A percentile compares a stretch with the other conserved stretches of the same genome.
Evolutionary conservation across 1,139 yeast genomes (phyloP).

Genomic region (Pichia sp.): DNA sequence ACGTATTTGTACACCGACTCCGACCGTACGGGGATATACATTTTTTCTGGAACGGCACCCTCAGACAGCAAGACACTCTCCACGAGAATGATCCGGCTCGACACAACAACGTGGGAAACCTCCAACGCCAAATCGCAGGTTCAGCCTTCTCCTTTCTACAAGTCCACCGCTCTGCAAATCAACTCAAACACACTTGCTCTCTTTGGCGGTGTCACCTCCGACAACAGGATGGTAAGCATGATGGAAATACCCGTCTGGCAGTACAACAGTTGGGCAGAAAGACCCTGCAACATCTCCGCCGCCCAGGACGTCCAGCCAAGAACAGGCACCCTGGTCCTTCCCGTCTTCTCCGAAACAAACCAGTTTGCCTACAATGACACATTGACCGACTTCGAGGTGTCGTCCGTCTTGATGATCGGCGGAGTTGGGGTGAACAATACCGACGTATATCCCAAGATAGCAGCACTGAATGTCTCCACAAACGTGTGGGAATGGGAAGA

Average conservation of each 20-base stretch:
- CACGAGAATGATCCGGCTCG: slow-evolving; percentile 37
- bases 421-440: slow-evolving; percentile 28
- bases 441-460: slow-evolving; percentile 36
- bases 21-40: slow-evolving; percentile 36
- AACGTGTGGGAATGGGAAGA: slow-evolving; percentile 41
- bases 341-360: slow-evolving; percentile 33
- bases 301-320: slow-evolving; percentile 42
- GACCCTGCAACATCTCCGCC: slow-evolving; percentile 31
- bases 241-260: slow-evolving; percentile 60
- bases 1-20: slow-evolving; percentile 39
- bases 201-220: slow-evolving; percentile 50
- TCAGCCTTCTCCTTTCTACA: slow-evolving; percentile 48
- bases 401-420: slow-evolving; percentile 36
- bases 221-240: slow-evolving; percentile 56
- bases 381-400: slow-evolving; percentile 29
- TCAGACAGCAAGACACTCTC: slow-evolving; percentile 29
- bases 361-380: slow-evolving; percentile 21
- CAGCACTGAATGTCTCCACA: slow-evolving; percentile 35
- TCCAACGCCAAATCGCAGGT: slow-evolving; percentile 40
- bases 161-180: slow-evolving; percentile 36
- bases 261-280: slow-evolving; percentile 55
- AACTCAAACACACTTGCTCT: slow-evolving; percentile 36
- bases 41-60: slow-evolving; percentile 45
- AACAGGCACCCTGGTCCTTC: slow-evolving; percentile 43
- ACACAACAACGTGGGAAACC: slow-evolving; percentile 32